A percentile compares a stretch with the other conserved stretches of the same genome.
These are phyloP conservation scores for Marchantia paleacea DNA, from an alignment of 225 moss, liverwort and hornwort species.

Conservation along the genomic window DNA sequence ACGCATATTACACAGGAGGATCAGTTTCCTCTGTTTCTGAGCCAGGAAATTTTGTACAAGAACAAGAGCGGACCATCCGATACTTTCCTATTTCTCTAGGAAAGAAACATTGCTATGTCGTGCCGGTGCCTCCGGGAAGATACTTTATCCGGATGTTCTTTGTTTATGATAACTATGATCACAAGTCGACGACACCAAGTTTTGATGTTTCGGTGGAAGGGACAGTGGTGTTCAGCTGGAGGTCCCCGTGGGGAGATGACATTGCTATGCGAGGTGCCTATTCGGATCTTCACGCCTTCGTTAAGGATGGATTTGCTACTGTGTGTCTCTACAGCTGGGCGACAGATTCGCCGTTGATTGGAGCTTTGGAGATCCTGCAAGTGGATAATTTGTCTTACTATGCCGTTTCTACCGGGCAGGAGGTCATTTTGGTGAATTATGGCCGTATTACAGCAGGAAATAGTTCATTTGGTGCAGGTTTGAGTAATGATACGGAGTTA, in stretches of 20 bases:
- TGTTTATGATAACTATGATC: conserved; percentile 86
- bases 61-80: conserved; percentile 69
- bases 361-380: conserved; percentile 71
- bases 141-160: conserved; percentile 93
- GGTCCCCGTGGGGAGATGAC: conserved; percentile 52
- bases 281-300: conserved; percentile 69
- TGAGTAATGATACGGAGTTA: conserved; percentile 66
- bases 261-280: conserved; percentile 61
- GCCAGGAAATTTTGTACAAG: conserved; percentile 43
- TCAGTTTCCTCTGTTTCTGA: conserved; percentile 45
- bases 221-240: conserved; percentile 88
- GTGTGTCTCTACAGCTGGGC: conserved; percentile 85
- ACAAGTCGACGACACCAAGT: conserved; percentile 60
- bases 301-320: conserved; percentile 67
- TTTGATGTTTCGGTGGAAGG: conserved; percentile 94
- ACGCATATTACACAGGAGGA: conserved; percentile 73
- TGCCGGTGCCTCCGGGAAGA: conserved; percentile 66
- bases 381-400: conserved; percentile 56
- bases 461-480: conserved; percentile 73
- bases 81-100: conserved; percentile 75
- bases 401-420: conserved; percentile 62
- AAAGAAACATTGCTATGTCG: conserved; percentile 90
- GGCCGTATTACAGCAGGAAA: conserved; percentile 69
- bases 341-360: conserved; percentile 74
- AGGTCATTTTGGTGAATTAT: conserved; percentile 72